Evolutionary conservation across 1,284 basidiomycete species (phyloP).

Genomic region (Neolentinus lepideus): DNA sequence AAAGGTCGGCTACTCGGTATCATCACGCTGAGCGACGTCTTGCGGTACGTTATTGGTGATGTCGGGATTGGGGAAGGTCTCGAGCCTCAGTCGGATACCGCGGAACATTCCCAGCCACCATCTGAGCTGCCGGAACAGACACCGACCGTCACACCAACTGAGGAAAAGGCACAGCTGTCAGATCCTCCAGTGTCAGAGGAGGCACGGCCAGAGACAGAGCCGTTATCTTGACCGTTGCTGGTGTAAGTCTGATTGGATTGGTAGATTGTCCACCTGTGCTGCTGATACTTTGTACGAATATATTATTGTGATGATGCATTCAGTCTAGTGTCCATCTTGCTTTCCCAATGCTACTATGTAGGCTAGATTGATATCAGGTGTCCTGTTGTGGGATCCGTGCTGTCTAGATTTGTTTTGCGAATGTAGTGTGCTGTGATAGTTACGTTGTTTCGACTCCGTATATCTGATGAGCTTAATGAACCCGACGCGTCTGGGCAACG

Average conservation of each 20-base stretch:
- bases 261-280: not conserved
- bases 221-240: conserved; percentile 10
- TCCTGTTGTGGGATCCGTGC: not conserved
- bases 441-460: not conserved
- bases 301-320: not conserved
- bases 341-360: not conserved
- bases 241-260: conserved; percentile 12
- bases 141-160: conserved; percentile 6
- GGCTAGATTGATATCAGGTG: not conserved
- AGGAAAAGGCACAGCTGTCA: conserved; percentile 16
- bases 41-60: conserved; percentile 80
- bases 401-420: too few relatives aligned
- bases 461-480: not conserved
- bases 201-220: conserved; percentile 13
- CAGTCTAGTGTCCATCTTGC: not conserved
- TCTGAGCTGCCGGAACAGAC: not conserved
- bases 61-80: conserved; percentile 37
- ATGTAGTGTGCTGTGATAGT: not conserved
- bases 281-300: not conserved
- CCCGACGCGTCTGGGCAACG: too few relatives aligned
- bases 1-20: conserved; percentile 85
- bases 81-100: conserved; percentile 13
- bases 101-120: not conserved
- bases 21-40: conserved; percentile 87
- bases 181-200: not conserved